Base-by-base conservation (phyloP, 345 rosid genomes). In the Noccaea caerulescens region DNA sequence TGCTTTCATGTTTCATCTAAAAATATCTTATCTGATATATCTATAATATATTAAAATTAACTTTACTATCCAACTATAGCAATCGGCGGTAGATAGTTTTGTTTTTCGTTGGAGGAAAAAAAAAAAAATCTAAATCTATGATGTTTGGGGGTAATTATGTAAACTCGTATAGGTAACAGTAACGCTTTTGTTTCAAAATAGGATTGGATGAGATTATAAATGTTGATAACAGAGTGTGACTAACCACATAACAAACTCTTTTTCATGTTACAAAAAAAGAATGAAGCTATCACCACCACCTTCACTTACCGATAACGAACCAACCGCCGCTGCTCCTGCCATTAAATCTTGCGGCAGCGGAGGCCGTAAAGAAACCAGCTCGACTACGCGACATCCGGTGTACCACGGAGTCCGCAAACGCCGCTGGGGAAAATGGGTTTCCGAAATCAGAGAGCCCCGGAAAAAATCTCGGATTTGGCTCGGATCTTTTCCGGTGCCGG, bases 341-440 rank as follows among this genome's bases (percentile, higher is more conserved):
- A 57, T 71, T 23, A 65, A 78, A 36, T 27, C 82, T 2, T 80
- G 8, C 64, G 64, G 3, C 68, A 20, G 23, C 23, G 78, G 16
- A 4, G 57, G 63, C 3, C 37, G 53, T 4, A 49, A 12, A 73
- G 77, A 65, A 30, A 72, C 44, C 33, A 52, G 18, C 54, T 58
- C 60, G 4, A 80, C 82, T 44, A 84, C 92, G 0, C 73, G 91
- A 7, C 95, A 88, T 50, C 86, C 96, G 1, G 72, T 81, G 20
- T 91, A 91, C 67, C 84, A 80, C 1, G 96, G 97, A 1, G 91
- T 91, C 30, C 79, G 93, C 20, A 91, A 87, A 75, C 80, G 97
- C 58, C 82, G 84, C 46, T 91, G 97, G 97, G 97, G 97, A 4
- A 88, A 87, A 75, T 91, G 96, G 97, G 97, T 91, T 56, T 91